Conservation (phyloP, 192 early-diverging fungal genomes). For the Rhizoclosmatium globosum region DNA sequence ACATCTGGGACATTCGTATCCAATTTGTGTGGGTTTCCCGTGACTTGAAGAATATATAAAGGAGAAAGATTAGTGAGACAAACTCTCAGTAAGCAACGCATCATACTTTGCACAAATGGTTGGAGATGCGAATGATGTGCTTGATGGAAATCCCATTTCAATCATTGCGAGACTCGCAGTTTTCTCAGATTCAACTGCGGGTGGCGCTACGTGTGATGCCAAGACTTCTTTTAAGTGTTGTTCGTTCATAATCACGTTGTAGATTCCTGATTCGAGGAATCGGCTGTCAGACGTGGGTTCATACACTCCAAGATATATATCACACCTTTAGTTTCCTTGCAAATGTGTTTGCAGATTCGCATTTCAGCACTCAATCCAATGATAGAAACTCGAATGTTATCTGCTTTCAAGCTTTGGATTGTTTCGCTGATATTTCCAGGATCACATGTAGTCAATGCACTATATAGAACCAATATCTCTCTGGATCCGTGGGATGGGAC, state of each 20-base stretch:
- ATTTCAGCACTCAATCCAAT: slow-evolving; percentile 93
- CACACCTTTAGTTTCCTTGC: slow-evolving; percentile 67
- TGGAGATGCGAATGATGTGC: slow-evolving; percentile 45
- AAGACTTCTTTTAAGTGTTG: slow-evolving; percentile 83
- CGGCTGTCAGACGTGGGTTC: not conserved
- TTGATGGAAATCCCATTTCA: slow-evolving; percentile 91
- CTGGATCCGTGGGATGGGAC: slow-evolving; percentile 91
- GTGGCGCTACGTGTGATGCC: slow-evolving; percentile 89
- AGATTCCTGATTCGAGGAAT: slow-evolving; percentile 63
- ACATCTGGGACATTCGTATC: slow-evolving; percentile 90
- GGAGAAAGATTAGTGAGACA: not conserved
- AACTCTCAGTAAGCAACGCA: not conserved
- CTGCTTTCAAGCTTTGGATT: slow-evolving; percentile 66
- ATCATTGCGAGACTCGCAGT: slow-evolving; percentile 75
- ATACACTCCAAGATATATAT: not conserved
- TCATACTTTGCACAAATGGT: slow-evolving; percentile 83
- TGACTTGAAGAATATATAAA: slow-evolving; percentile 50
- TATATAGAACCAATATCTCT: slow-evolving; percentile 88
- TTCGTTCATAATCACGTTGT: slow-evolving; percentile 86
- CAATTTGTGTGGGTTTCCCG: slow-evolving; percentile 73
- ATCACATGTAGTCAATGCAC: slow-evolving; percentile 91
- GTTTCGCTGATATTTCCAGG: slow-evolving; percentile 92
- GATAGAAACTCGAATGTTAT: slow-evolving; percentile 84
- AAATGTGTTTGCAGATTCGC: slow-evolving; percentile 77
- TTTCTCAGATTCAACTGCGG: slow-evolving; percentile 66